phyloP scores from a whole-genome alignment of 768 basidiomycete genomes.

The Clitopilus passeckerianus region DNA sequence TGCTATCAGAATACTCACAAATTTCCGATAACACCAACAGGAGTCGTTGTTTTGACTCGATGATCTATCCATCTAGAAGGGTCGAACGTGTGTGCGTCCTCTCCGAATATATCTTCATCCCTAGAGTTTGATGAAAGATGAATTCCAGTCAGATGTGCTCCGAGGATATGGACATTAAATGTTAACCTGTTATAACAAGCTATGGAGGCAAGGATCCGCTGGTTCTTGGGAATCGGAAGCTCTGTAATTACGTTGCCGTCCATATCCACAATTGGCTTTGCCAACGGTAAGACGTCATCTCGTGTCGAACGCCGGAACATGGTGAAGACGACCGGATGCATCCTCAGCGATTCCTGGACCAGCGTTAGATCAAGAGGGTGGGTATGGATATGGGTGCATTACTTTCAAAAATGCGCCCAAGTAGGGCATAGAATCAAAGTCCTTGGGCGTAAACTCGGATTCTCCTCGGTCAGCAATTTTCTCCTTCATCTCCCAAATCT shows the following conservation, averaged over 20 bases:
- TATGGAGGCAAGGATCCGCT: slow-evolving; percentile 44
- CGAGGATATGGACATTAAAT: background rate
- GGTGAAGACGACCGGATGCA: slow-evolving; percentile 32
- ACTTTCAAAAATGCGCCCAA: slow-evolving; percentile 43
- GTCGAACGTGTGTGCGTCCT: slow-evolving; percentile 40
- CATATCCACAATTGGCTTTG: slow-evolving; percentile 39
- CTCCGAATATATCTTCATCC: slow-evolving; percentile 39
- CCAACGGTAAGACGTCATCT: slow-evolving; percentile 58
- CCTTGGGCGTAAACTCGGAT: slow-evolving; percentile 29
- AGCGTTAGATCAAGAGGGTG: background rate
- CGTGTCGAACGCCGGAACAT: slow-evolving; percentile 32
- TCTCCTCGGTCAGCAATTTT: slow-evolving; percentile 31
- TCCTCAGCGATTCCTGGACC: slow-evolving; percentile 40
- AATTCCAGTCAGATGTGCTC: slow-evolving; percentile 10
- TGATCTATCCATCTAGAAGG: slow-evolving; percentile 44
- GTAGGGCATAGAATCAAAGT: slow-evolving; percentile 49
- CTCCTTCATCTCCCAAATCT: slow-evolving; percentile 40
- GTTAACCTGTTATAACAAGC: slow-evolving; percentile 45
- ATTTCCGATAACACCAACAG: slow-evolving; percentile 44
- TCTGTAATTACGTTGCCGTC: slow-evolving; percentile 41
- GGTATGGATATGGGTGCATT: background rate
- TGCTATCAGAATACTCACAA: slow-evolving; percentile 22
- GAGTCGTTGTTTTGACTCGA: slow-evolving; percentile 34
- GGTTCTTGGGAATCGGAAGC: slow-evolving; percentile 46
- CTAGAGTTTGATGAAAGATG: slow-evolving; percentile 12